Conservation (phyloP, 169 alveolate species). For the Eimeria necatrix region DNA sequence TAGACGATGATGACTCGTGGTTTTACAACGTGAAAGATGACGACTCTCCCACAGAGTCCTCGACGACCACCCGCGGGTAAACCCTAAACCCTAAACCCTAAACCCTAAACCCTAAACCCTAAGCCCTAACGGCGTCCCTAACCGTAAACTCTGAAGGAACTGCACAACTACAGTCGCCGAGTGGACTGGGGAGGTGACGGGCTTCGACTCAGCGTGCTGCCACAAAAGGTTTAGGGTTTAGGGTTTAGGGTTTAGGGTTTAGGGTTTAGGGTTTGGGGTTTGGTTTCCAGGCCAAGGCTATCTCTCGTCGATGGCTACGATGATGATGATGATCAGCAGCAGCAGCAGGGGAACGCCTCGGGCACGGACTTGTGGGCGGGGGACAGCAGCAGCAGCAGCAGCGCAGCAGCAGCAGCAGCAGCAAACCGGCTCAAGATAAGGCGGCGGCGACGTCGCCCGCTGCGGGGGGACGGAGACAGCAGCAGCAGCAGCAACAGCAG, state of each 20-base stretch:
- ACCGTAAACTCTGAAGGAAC: too few relatives aligned
- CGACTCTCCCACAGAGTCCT: not conserved
- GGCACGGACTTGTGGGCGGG: not conserved
- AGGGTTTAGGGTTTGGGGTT: too few relatives aligned
- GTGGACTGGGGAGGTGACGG: too few relatives aligned
- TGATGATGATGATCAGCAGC: not conserved
- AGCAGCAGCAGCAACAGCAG: slow-evolving; percentile 3
- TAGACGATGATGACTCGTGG: not conserved
- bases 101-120: too few relatives aligned
- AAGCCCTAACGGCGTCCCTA: too few relatives aligned
- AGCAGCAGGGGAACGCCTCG: not conserved
- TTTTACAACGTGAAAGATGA: not conserved
- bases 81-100: too few relatives aligned
- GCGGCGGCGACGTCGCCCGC: not conserved
- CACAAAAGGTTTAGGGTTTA: too few relatives aligned
- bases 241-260: too few relatives aligned
- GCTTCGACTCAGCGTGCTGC: too few relatives aligned
- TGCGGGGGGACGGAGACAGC: not conserved
- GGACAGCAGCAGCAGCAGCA: not conserved
- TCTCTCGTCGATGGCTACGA: not conserved
- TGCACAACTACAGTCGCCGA: too few relatives aligned
- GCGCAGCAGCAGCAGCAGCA: not conserved
- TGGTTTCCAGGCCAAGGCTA: not conserved
- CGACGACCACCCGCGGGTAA: too few relatives aligned
- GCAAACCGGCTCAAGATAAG: not conserved